A percentile compares a stretch with the other conserved stretches of the same genome.
These are phyloP conservation scores for Xerocomellus intermedius DNA, from an alignment of 768 basidiomycete genomes.

Conservation along the genomic window DNA sequence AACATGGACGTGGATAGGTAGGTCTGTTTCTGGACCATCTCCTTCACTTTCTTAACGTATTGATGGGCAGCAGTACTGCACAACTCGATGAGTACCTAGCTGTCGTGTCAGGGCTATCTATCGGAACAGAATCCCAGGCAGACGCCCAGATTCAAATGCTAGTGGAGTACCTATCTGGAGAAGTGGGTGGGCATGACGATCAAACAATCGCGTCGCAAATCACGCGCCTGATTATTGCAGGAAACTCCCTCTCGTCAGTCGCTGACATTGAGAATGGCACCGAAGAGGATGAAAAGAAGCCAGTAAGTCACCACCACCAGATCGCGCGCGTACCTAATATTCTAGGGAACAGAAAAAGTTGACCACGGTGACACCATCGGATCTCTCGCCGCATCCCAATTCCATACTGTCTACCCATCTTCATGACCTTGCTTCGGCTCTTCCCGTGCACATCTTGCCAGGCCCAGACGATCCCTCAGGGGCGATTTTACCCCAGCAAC, in stretches of 20 bases:
- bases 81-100: slow-evolving; percentile 76
- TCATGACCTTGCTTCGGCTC: slow-evolving; percentile 67
- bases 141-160: slow-evolving; percentile 82
- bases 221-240: slow-evolving; percentile 84
- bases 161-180: slow-evolving; percentile 86
- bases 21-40: slow-evolving; percentile 3
- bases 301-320: slow-evolving; percentile 41
- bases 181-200: slow-evolving; percentile 69
- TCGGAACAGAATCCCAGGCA: slow-evolving; percentile 60
- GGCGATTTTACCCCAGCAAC: slow-evolving; percentile 88
- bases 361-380: slow-evolving; percentile 50
- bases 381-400: slow-evolving; percentile 76
- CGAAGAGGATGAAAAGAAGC: slow-evolving; percentile 49
- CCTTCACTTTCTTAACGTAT: slow-evolving; percentile 10
- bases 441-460: slow-evolving; percentile 88
- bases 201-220: slow-evolving; percentile 67
- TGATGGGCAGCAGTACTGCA: slow-evolving; percentile 9
- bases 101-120: slow-evolving; percentile 78
- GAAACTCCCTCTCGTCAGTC: slow-evolving; percentile 75
- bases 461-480: slow-evolving; percentile 89
- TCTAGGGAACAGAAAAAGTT: slow-evolving; percentile 53
- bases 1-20: slow-evolving; percentile 73
- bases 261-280: slow-evolving; percentile 33
- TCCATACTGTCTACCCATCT: slow-evolving; percentile 66
- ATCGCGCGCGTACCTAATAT: slow-evolving; percentile 9